Evolutionary conservation across 148 eudicot species (phyloP).

Genomic region (Rhododendron ovatum): DNA sequence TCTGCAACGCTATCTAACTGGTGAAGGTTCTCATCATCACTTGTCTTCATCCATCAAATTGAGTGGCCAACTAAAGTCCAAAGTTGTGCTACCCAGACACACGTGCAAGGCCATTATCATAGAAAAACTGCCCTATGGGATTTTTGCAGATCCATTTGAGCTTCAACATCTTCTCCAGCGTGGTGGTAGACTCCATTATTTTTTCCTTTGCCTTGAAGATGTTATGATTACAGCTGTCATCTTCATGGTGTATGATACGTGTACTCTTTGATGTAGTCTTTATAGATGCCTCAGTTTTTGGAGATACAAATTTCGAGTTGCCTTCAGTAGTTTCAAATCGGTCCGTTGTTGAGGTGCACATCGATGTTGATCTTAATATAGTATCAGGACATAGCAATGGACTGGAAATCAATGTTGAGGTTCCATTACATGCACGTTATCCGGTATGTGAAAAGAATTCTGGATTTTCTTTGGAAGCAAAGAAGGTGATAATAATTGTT

Average conservation of each 20-base stretch:
- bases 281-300: constrained; percentile 68
- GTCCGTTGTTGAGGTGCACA: constrained; percentile 76
- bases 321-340: constrained; percentile 73
- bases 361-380: constrained; percentile 27
- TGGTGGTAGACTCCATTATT: constrained; percentile 46
- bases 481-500: background rate
- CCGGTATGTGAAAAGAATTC: constrained; percentile 38
- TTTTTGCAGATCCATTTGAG: constrained; percentile 95
- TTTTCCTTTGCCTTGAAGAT: constrained; percentile 9
- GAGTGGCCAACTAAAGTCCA: constrained; percentile 26
- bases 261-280: constrained; percentile 39
- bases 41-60: constrained; percentile 47
- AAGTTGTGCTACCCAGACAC: constrained; percentile 26
- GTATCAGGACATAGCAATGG: constrained; percentile 21
- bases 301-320: constrained; percentile 85
- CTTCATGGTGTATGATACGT: background rate
- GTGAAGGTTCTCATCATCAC: constrained; percentile 89
- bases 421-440: constrained; percentile 85
- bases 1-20: constrained; percentile 46
- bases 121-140: constrained; percentile 77
- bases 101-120: constrained; percentile 53
- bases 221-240: background rate
- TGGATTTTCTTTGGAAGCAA: background rate
- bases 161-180: constrained; percentile 68
- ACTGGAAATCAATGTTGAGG: constrained; percentile 37